Percentiles rank a stretch among this genome's conserved stretches.
phyloP scores from a whole-genome alignment of 306 rosid species.

The Gynostemma pentaphyllum region DNA sequence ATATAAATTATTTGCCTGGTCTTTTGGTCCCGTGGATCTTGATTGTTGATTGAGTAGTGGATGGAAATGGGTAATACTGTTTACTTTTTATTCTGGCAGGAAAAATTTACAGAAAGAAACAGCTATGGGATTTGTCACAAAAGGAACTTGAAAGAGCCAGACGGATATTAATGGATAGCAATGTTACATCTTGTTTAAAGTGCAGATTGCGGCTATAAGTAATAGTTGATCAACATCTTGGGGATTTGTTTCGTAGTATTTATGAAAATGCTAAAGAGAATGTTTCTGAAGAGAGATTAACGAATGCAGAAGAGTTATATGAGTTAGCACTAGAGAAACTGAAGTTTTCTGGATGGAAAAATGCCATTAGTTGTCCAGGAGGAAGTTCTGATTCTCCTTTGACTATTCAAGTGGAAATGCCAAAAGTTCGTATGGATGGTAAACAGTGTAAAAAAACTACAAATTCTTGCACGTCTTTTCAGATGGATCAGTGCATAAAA shows the following conservation, averaged over 20 bases:
- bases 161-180: slow-evolving; percentile 28
- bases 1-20: slow-evolving; percentile 11
- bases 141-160: slow-evolving; percentile 55
- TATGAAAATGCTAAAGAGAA: slow-evolving; percentile 18
- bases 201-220: slow-evolving; percentile 67
- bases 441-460: slow-evolving; percentile 38
- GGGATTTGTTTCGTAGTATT: slow-evolving; percentile 57
- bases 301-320: slow-evolving; percentile 39
- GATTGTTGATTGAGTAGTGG: slow-evolving; percentile 9
- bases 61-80: slow-evolving; percentile 9
- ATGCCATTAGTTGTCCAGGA: slow-evolving; percentile 40
- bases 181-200: slow-evolving; percentile 57
- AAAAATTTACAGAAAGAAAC: slow-evolving; percentile 50
- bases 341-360: slow-evolving; percentile 48
- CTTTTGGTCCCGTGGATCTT: slow-evolving; percentile 11
- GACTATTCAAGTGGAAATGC: slow-evolving; percentile 12
- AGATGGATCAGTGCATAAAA: slow-evolving; percentile 25
- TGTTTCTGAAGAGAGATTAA: slow-evolving; percentile 22
- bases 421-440: slow-evolving; percentile 25
- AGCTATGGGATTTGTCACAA: slow-evolving; percentile 56
- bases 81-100: slow-evolving; percentile 40
- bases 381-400: not conserved
- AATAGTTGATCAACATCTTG: slow-evolving; percentile 51
- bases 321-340: slow-evolving; percentile 54
- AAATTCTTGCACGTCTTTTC: slow-evolving; percentile 23